Evolutionary conservation across 352 stramenopile genomes (phyloP), one percentile per base, ranked within the genome.

Genomic region (Phytopythium aichiense): DNA sequence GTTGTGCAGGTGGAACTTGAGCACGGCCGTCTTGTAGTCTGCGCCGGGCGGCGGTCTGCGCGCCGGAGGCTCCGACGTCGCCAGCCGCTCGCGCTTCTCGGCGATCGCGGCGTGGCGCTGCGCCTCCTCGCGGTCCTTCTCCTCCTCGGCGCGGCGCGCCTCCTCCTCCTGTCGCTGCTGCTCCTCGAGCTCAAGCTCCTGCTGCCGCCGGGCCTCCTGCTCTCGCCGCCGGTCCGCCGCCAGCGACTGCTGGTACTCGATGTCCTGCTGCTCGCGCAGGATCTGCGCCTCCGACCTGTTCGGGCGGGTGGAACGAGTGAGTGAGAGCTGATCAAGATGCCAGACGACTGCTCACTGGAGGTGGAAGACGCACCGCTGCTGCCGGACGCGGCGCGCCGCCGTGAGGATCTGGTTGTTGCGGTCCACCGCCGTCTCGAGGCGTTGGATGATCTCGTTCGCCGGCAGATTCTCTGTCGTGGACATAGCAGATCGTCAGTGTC

Each of bases 211-310:
- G 23, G 61, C 67, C 23, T 79, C 70, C 66, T 91, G 72, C 56
- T 89, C 79, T 48, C 86, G 82, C 63, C 83, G 76, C 55, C 95
- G 91, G 74, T 98, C 95, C 11, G 89, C 91, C 50, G 84, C 78
- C 8, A 98, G 75, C 7, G 95, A 92, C 66, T 97, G 82, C 67
- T 97, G 84, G 63, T 98, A 98, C 73, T 98, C 95, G 30, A 64
- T 67, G 77, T 98, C 92, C 69, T 98, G 95, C 63, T 98, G 89
- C 62, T 96, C 80, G 1, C 95, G 86, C 6, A 98, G 71, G 35
- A 92, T 71, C 53, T 89, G 75, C 53, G 94, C 79, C 69, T 98
- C 92, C 56, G 81, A 82, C 25, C 77, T 86, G 38, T 9, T 25
- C n/a, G 16, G 20, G 22, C 20, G 13, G 33, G 60, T 1, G 35